phyloP scores from a whole-genome alignment of 768 basidiomycete species.

The Xerocomellus chrysenteron region DNA sequence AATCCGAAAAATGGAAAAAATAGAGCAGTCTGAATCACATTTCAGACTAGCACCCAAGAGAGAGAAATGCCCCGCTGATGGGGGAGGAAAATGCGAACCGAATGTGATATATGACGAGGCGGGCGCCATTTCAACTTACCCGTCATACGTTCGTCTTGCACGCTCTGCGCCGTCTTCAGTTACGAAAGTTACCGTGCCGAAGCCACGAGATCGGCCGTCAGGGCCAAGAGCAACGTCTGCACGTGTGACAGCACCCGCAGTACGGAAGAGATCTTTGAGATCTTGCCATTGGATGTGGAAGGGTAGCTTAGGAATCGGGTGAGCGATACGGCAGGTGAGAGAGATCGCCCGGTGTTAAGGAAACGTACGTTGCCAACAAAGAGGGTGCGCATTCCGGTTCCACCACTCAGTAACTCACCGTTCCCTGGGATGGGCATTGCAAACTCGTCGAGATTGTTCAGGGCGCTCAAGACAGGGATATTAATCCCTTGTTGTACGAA shows the following conservation, averaged over 20 bases:
- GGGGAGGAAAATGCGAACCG: not conserved
- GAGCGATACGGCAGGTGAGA: constrained; percentile 13
- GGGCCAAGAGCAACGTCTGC: constrained; percentile 88
- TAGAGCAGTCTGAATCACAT: not conserved
- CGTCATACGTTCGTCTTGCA: constrained; percentile 87
- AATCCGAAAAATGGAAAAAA: not conserved
- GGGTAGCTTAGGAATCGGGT: constrained; percentile 58
- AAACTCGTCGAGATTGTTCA: constrained; percentile 21
- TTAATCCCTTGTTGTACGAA: constrained; percentile 21
- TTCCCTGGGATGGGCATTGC: constrained; percentile 9
- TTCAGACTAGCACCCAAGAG: not conserved
- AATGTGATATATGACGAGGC: not conserved
- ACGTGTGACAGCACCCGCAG: constrained; percentile 85
- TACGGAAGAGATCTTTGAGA: constrained; percentile 91
- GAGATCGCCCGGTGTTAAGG: not conserved
- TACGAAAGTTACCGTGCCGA: constrained; percentile 88
- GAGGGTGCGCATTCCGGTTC: constrained; percentile 51
- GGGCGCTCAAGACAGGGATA: constrained; percentile 10
- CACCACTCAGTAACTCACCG: constrained; percentile 29
- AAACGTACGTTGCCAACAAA: constrained; percentile 86
- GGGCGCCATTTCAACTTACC: constrained; percentile 49
- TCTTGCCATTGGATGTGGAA: constrained; percentile 99
- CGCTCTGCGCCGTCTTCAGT: constrained; percentile 81
- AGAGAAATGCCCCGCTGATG: not conserved
- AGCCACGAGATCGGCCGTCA: constrained; percentile 88